Evolutionary conservation across 306 rosid species (phyloP), one percentile per base, ranked within the genome.

Genomic region (Ceratonia siliqua): DNA sequence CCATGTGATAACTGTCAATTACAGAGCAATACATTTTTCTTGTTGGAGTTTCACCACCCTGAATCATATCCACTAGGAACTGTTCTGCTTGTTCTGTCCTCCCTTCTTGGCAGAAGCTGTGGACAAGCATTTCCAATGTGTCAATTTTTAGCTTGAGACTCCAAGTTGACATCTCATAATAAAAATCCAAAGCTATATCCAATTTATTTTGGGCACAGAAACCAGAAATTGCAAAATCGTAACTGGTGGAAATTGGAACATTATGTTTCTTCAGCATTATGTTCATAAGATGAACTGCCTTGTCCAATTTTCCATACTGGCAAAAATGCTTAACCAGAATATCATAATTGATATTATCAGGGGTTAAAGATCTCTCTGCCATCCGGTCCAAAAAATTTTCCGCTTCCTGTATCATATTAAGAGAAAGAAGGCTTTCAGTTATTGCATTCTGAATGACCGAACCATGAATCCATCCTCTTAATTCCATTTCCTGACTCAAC

Each of bases 401-500:
- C 0, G 95, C 97, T 77, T 90, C 95, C 74, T 80, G 80, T 80
- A 91, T 30, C 82, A 74, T 80, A 69, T 90, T 87, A 63, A 39
- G 57, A 55, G 88, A 80, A 73, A 91, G 82, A 75, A 94, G 87
- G 84, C 80, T 72, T 68, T 86, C 87, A 2, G 74, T 88, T 63
- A 94, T 79, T 11, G 85, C 62, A 27, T 84, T 83, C 77, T 94
- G 98, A 79, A 79, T 50, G 33, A 65, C 9, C 62, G 98, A 91
- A 82, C 83, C 86, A 78, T 86, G 98, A 58, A 25, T 70, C 94
- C 93, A 87, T 57, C 87, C 87, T 82, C 90, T 90, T 36, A 48
- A 65, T 70, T 85, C 89, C 96, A 94, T 91, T 75, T 84, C 85
- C 43, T 12, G 83, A 82, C 93, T 84, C 82, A 94, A 81, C 46